Base-by-base conservation (phyloP, 2,329 filamentous ascomycete genomes). In the Aspergillus sergii region DNA sequence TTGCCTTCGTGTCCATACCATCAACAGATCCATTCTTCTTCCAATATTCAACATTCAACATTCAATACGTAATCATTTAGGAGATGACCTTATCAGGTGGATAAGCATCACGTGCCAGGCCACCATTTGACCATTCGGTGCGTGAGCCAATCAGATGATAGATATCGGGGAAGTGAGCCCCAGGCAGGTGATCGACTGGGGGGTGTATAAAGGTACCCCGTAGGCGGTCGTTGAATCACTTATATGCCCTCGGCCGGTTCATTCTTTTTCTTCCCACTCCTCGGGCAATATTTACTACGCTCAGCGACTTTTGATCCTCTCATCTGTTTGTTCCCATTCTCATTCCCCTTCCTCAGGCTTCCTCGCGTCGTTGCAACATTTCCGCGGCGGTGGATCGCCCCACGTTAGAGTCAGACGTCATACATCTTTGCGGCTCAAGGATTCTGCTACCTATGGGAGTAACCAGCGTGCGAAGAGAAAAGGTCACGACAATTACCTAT, bases 361-460 rank as follows among this genome's bases (percentile, higher is more conserved):
- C 54, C 6, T 54, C 32, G 7, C 48, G 28, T 48, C 28, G 57
- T 26, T 57, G 19, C 46, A 56, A 21, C 32, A 14, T 41, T 39
- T 34, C 45, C 48, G 51, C 26, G 21, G 60, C 30, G n/a, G 60
- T 43, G 46, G 58, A 65, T 64, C 59, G 32, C 66, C 64, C 64
- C 68, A 60, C 67, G 55, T 53, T 53, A n/a, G 30, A 66, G 39
- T 64, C 57, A 66, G 60, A 70, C 68, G 67, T 70, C 68, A 70
- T 70, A 68, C 66, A 64, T 57, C 53, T 58, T 39, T 59, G 43
- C 50, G 58, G 41, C 56, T 32, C 61, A 43, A 51, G 43, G 41
- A 59, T 32, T 23, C 28, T n/a, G 16, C 16, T 51, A 51, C 48
- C 19, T 32, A 51, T 51, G 48, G 19, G 48, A 51, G 48, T 51